A percentile compares a stretch with the other conserved stretches of the same genome.
Evolutionary conservation across 2,329 filamentous ascomycete genomes (phyloP).

Genomic region (Ploettnerulaceae sp.): DNA sequence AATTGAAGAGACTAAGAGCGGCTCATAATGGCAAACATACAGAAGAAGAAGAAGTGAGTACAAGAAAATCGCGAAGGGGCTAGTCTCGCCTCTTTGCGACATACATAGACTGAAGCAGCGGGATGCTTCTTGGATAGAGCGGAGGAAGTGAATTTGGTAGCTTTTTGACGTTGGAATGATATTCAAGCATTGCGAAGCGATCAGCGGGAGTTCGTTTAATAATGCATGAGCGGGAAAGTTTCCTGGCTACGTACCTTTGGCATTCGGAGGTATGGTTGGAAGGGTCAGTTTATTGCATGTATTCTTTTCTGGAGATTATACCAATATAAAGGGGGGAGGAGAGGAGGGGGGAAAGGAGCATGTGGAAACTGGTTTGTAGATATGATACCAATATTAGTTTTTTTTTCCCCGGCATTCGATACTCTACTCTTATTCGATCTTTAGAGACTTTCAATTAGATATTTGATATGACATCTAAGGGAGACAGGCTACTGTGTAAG

Average conservation of each 20-base stretch:
- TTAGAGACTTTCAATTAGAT: no score
- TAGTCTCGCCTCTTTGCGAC: background rate
- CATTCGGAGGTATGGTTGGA: no score
- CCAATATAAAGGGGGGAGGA: no score
- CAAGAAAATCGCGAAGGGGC: background rate
- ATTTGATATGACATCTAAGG: no score
- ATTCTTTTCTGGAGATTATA: no score
- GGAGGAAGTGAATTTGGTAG: background rate
- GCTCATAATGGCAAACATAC: no score
- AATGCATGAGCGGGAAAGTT: no score
- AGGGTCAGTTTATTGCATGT: no score
- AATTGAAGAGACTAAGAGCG: no score
- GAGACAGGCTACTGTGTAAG: no score
- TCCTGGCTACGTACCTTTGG: no score
- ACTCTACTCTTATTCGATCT: background rate
- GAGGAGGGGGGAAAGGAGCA: background rate
- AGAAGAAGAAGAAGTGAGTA: background rate
- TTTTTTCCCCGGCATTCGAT: background rate
- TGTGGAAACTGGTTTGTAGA: constrained; percentile 9
- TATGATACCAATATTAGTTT: constrained; percentile 19
- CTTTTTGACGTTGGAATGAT: no score
- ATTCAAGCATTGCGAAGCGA: constrained; percentile 3
- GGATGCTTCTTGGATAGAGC: background rate
- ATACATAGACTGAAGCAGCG: background rate
- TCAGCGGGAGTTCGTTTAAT: constrained; percentile 1